Evolutionary conservation across 2,329 filamentous ascomycete genomes (phyloP).

Genomic region (Tetracladium maxilliforme): DNA sequence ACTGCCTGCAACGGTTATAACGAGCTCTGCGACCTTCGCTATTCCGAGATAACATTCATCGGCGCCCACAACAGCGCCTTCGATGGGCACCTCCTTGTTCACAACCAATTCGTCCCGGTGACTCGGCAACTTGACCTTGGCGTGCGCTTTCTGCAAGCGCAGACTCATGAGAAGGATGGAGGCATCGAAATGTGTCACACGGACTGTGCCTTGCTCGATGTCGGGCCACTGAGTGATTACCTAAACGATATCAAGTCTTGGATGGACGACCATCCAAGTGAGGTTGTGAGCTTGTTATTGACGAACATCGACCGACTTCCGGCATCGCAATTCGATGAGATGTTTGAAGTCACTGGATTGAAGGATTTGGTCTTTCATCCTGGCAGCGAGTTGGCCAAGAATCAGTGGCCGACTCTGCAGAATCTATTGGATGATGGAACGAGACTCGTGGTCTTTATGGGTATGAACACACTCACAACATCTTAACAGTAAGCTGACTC

Average conservation of each 20-base stretch:
- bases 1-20: slow-evolving; percentile 66
- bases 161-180: slow-evolving; percentile 39
- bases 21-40: slow-evolving; percentile 52
- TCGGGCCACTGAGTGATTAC: slow-evolving; percentile 37
- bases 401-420: slow-evolving; percentile 57
- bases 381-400: slow-evolving; percentile 22
- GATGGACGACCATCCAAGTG: slow-evolving; percentile 40
- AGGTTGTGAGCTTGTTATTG: slow-evolving; percentile 48
- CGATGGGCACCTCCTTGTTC: slow-evolving; percentile 32
- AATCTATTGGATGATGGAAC: slow-evolving; percentile 45
- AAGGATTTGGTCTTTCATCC: too few relatives aligned
- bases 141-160: slow-evolving; percentile 48
- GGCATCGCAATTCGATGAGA: slow-evolving; percentile 49
- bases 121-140: slow-evolving; percentile 43
- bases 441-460: slow-evolving; percentile 58
- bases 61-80: slow-evolving; percentile 55
- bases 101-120: slow-evolving; percentile 47
- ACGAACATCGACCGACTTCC: slow-evolving; percentile 43
- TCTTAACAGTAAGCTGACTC: too few relatives aligned
- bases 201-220: slow-evolving; percentile 41
- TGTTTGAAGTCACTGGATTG: too few relatives aligned
- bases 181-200: slow-evolving; percentile 50
- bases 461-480: slow-evolving; percentile 23
- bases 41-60: slow-evolving; percentile 65
- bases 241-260: slow-evolving; percentile 43